Conservation (phyloP, 176 grass and related monocot genomes). For the Canna indica region DNA sequence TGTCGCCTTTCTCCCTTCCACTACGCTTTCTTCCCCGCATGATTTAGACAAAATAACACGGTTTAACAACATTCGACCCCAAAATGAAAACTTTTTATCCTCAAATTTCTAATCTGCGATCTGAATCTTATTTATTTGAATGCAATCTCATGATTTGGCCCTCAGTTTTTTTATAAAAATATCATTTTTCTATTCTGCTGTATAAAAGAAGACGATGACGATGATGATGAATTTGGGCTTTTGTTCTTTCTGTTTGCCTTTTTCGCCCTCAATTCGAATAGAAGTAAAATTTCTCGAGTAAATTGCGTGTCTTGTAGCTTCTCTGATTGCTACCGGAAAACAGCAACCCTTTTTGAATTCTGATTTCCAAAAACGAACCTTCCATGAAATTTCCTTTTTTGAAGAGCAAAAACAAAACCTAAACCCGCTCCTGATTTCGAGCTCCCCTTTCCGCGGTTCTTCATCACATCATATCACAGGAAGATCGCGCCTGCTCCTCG, state of each 20-base stretch:
- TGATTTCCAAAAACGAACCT: not conserved
- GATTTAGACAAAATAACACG: not conserved
- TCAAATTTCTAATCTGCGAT: not conserved
- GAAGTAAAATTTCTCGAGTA: too few relatives aligned
- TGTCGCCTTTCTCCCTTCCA: too few relatives aligned
- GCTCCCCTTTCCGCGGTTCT: not conserved
- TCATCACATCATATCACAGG: slow-evolving; percentile 22
- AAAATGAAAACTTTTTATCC: not conserved
- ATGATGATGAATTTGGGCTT: too few relatives aligned
- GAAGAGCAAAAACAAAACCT: not conserved
- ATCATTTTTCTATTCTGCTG: too few relatives aligned
- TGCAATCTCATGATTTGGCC: not conserved
- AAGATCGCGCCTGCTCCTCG: slow-evolving; percentile 26
- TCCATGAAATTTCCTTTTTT: not conserved
- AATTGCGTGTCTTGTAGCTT: not conserved
- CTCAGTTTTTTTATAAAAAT: too few relatives aligned
- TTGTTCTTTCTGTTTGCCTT: too few relatives aligned
- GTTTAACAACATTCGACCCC: not conserved
- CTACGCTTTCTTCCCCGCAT: too few relatives aligned
- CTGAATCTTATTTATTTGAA: not conserved
- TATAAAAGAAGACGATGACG: too few relatives aligned
- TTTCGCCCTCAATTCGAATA: not conserved
- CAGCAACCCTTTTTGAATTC: not conserved
- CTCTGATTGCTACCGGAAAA: not conserved
- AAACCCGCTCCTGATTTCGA: not conserved